phyloP scores from a whole-genome alignment of 169 alveolate species.

The Plasmodium gaboni region DNA sequence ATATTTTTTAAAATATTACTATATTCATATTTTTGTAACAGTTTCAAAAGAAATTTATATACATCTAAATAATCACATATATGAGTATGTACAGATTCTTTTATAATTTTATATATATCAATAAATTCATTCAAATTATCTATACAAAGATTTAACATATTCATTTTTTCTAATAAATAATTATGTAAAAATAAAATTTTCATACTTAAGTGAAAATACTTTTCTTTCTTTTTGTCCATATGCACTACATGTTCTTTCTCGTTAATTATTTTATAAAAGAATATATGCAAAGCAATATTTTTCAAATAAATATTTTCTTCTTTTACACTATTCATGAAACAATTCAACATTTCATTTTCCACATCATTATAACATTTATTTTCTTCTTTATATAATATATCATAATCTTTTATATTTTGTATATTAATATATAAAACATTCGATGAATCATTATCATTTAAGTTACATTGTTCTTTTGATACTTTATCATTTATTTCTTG shows the following conservation, averaged over 20 bases:
- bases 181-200: slow-evolving; percentile 66
- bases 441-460: not conserved
- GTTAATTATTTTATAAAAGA: not conserved
- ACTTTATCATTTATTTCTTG: not conserved
- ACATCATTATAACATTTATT: slow-evolving; percentile 11
- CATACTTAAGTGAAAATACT: slow-evolving; percentile 20
- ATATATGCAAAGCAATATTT: slow-evolving; percentile 30
- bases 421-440: slow-evolving; percentile 2
- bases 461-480: too few relatives aligned
- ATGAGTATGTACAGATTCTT: slow-evolving; percentile 3
- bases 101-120: slow-evolving; percentile 4
- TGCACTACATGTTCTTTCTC: not conserved
- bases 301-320: slow-evolving; percentile 14
- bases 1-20: slow-evolving; percentile 12
- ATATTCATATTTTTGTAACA: slow-evolving; percentile 20
- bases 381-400: slow-evolving; percentile 41
- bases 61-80: slow-evolving; percentile 24
- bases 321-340: slow-evolving; percentile 7
- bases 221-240: slow-evolving; percentile 1
- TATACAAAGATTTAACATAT: slow-evolving; percentile 59
- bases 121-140: not conserved
- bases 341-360: slow-evolving; percentile 13
- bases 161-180: slow-evolving; percentile 70
- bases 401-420: slow-evolving; percentile 50
- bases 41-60: slow-evolving; percentile 45